phyloP scores from a whole-genome alignment of 2,329 filamentous ascomycete species.

The Phyllosticta citriasiana region DNA sequence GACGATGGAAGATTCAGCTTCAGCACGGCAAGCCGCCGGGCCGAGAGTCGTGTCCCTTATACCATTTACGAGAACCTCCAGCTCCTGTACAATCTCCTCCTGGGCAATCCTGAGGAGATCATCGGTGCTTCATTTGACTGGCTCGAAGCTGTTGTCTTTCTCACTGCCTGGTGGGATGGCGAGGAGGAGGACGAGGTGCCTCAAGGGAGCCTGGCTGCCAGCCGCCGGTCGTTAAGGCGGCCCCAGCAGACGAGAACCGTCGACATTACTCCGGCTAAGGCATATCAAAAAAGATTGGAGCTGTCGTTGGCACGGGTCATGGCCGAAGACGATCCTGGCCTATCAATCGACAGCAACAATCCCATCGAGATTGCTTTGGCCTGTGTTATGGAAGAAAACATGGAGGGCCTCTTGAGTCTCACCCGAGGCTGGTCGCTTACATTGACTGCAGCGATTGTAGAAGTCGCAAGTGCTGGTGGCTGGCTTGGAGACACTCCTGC shows the following conservation, averaged over 20 bases:
- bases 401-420: slow-evolving; percentile 64
- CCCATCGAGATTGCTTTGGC: slow-evolving; percentile 72
- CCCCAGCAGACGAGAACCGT: slow-evolving; percentile 35
- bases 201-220: slow-evolving; percentile 32
- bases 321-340: slow-evolving; percentile 52
- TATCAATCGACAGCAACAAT: slow-evolving; percentile 66
- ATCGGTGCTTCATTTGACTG: slow-evolving; percentile 74
- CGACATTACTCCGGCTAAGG: slow-evolving; percentile 47
- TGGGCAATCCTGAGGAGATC: slow-evolving; percentile 67
- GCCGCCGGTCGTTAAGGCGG: slow-evolving; percentile 31
- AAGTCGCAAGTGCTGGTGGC: slow-evolving; percentile 71
- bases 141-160: slow-evolving; percentile 75
- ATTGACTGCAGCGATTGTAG: slow-evolving; percentile 66
- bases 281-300: slow-evolving; percentile 56
- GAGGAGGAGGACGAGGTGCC: slow-evolving; percentile 41
- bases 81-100: slow-evolving; percentile 68
- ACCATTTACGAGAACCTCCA: slow-evolving; percentile 78
- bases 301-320: slow-evolving; percentile 30
- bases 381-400: slow-evolving; percentile 72
- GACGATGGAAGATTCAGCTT: slow-evolving; percentile 46
- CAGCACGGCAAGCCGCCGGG: slow-evolving; percentile 57
- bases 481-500: slow-evolving; percentile 57
- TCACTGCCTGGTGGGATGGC: slow-evolving; percentile 90
- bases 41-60: slow-evolving; percentile 81
- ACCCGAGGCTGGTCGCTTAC: slow-evolving; percentile 73